Conservation (phyloP, 352 stramenopile species). For the Globisporangium parvum region DNA sequence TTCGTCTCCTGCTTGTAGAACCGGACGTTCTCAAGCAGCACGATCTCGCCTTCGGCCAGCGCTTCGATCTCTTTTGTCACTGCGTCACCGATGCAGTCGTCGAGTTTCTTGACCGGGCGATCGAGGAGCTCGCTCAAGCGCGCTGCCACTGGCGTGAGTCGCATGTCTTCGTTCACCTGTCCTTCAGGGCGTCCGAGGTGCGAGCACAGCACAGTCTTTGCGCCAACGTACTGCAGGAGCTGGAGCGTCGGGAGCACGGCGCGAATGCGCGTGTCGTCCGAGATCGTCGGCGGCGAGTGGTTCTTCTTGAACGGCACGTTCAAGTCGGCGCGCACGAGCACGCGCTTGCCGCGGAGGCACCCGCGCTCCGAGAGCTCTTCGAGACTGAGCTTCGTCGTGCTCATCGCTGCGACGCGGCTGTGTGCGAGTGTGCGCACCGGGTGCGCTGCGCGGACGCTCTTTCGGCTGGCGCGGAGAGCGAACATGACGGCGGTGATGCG, state of each 20-base stretch:
- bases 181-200: constrained; percentile 97
- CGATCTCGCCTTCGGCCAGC: constrained; percentile 89
- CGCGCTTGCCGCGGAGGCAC: constrained; percentile 92
- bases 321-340: constrained; percentile 98
- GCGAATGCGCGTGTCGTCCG: constrained; percentile 95
- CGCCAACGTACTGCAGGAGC: constrained; percentile 90
- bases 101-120: constrained; percentile 88
- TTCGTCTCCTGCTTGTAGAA: constrained; percentile 98
- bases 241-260: constrained; percentile 92
- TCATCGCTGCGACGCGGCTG: constrained; percentile 25
- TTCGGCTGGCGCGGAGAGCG: constrained; percentile 5
- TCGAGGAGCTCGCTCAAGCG: constrained; percentile 92
- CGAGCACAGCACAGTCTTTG: constrained; percentile 93
- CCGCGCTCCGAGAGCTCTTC: constrained; percentile 54
- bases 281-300: constrained; percentile 90
- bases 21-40: constrained; percentile 92
- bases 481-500: constrained; percentile 3
- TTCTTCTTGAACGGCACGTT: constrained; percentile 98
- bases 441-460: background rate
- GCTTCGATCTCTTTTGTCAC: constrained; percentile 76
- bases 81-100: constrained; percentile 93
- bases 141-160: constrained; percentile 90
- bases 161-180: constrained; percentile 64
- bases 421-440: constrained; percentile 3
- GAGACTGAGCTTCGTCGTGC: constrained; percentile 63